phyloP scores from a whole-genome alignment of 1,284 basidiomycete genomes.

The Rhodotorula sp. region DNA sequence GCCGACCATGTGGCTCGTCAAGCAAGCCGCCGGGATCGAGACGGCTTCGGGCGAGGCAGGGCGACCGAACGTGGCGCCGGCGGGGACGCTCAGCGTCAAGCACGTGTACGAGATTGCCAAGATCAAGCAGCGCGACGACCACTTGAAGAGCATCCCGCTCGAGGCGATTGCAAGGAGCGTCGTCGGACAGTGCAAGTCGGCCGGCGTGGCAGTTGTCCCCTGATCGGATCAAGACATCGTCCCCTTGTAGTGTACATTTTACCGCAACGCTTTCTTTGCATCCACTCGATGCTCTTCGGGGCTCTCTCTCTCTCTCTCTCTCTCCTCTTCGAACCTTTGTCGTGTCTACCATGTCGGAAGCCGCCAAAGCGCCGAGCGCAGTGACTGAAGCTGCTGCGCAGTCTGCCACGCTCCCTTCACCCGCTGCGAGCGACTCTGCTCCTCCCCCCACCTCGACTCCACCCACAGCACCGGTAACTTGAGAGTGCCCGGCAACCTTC shows the following conservation, averaged over 20 bases:
- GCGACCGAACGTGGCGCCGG: conserved; percentile 54
- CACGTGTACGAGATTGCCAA: conserved; percentile 99
- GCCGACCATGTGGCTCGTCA: conserved; percentile 82
- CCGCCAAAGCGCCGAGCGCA: background rate
- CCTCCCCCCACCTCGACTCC: conserved; percentile 9
- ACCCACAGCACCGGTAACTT: conserved; percentile 2
- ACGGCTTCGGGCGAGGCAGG: conserved; percentile 68
- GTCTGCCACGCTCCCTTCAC: background rate
- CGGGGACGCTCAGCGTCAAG: conserved; percentile 78
- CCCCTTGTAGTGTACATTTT: background rate
- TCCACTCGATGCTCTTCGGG: background rate
- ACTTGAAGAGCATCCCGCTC: conserved; percentile 70
- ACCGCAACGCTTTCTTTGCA: background rate
- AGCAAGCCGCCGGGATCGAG: conserved; percentile 85
- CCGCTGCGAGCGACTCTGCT: conserved; percentile 15
- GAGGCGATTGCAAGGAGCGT: conserved; percentile 85
- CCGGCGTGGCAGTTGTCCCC: conserved; percentile 84
- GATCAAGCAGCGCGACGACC: conserved; percentile 88
- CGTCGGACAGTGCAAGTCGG: conserved; percentile 75
- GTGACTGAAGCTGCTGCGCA: background rate
- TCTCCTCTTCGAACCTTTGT: background rate
- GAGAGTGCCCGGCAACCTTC: conserved; percentile 2
- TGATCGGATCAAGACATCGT: conserved; percentile 47
- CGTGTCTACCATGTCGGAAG: background rate
- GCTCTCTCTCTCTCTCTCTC: background rate